Base-by-base conservation (phyloP, 257 asterid genomes). In the Lantana camara region DNA sequence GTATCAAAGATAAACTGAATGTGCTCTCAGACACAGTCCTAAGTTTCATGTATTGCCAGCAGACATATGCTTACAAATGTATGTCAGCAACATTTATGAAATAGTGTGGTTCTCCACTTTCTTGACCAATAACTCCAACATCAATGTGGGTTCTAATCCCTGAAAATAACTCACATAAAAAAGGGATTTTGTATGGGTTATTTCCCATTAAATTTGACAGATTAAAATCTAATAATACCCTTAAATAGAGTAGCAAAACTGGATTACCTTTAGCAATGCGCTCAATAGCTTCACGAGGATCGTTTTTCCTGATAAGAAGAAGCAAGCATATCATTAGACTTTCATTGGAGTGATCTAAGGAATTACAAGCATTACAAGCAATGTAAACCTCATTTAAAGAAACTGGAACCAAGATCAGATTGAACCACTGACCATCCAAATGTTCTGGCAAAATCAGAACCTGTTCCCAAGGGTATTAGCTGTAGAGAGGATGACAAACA, bases 381-480 rank as follows among this genome's bases (percentile, higher is more conserved):
- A 38, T 0, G 4, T 35, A 42, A 57, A 51, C 11, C 40, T 57
- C 52, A 64, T 11, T 16, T 8, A 47, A 42, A 60, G 62, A 45
- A 69, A 79, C 49, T 55, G 63, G 67, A 57, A 68, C 19, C 57
- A 64, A 70, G 74, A n/a, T n/a, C n/a, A 64, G 68, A 72, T 34
- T 69, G 37, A 64, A 74, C 90, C 5, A 5, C 32, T 77, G 35
- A 91, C 98, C 95, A 91, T 61, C 95, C 89, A 73, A 85, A 77
- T 49, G 98, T 88, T 77, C 96, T 84, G 51, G 96, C 94, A 66
- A 88, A 91, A 76, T 91, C 98, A 35, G 96, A 91, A 77, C 94
- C 98, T 68, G 96, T 91, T 70, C 98, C 98, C 78, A 91, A 73
- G 41, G 98, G 98, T 41, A 91, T 86, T 66, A 88, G 84, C 96